Base-by-base conservation (phyloP, 2,329 filamentous ascomycete species). In the Xylariaceae sp. region DNA sequence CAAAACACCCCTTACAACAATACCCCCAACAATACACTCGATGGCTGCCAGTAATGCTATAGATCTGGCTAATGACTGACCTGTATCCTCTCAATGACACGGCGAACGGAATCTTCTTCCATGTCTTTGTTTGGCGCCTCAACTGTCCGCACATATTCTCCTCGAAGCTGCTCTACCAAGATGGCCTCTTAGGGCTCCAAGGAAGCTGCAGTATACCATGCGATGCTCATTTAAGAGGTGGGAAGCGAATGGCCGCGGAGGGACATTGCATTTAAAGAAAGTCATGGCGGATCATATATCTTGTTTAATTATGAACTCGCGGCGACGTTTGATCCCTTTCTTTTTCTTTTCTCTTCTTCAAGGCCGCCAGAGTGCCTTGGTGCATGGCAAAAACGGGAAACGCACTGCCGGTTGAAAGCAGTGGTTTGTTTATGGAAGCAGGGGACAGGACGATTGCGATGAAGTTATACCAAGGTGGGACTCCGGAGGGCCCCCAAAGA, bases 281-380 rank as follows among this genome's bases (percentile, higher is more conserved):
- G 50, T 56, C 63, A 63, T 33, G 66, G 65, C 61, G 64, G 63
- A 56, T 63, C 64, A 67, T 66, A 66, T 72, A 73, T 66, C 63
- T 69, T 73, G 69, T 73, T 72, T 73, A 73, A 73, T 73, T 65
- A 69, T 57, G 65, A 69, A 65, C 54, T 55, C 53, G 52, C 44
- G 54, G 55, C 57, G 45, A 57, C 43, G 45, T 52, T 52, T 50
- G 55, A 53, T 53, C 48, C 49, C 55, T 59, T 53, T 50, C 54
- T 45, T 48, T 54, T 51, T 49, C 54, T 57, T 53, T 51, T 37
- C 42, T 49, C 45, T 47, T 39, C 45, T 49, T 26, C 16, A 37
- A 28, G 24, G 34, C 35, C 35, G n/a, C 24, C 16, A 22, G 19
- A 37, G 26, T 16, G 24, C 24, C 26, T 22, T n/a, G 35, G 35